Evolutionary conservation across 345 rosid genomes (phyloP).

Genomic region (Camelina sativa): DNA sequence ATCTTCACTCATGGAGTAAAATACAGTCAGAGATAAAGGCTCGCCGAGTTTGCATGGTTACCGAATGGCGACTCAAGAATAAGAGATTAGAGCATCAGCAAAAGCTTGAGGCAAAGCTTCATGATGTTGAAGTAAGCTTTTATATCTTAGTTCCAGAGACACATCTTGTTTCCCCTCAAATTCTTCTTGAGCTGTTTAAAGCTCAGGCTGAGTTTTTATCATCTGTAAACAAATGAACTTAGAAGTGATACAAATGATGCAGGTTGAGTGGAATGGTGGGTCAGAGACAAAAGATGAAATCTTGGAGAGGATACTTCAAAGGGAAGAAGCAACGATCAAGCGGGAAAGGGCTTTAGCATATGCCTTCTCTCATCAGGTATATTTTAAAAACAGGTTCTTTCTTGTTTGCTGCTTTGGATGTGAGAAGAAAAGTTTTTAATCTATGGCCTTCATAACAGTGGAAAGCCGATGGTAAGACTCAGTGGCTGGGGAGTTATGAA

Average conservation of each 20-base stretch:
- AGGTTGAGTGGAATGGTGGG: conserved; percentile 97
- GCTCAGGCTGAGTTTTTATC: conserved; percentile 15
- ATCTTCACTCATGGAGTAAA: conserved; percentile 90
- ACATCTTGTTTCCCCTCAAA: background rate
- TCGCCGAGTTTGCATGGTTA: conserved; percentile 81
- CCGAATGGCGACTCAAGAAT: conserved; percentile 70
- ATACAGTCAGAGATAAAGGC: conserved; percentile 69
- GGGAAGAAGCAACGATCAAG: conserved; percentile 91
- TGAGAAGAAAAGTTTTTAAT: conserved; percentile 10
- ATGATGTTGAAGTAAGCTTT: conserved; percentile 71
- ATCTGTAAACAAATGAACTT: background rate
- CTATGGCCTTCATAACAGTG: conserved; percentile 52
- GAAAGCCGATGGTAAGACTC: conserved; percentile 71
- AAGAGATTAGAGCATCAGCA: conserved; percentile 89
- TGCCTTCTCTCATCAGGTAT: conserved; percentile 96
- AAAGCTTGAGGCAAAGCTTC: conserved; percentile 93
- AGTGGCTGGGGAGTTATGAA: conserved; percentile 56
- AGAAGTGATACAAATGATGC: conserved; percentile 41
- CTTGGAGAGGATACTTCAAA: conserved; percentile 73
- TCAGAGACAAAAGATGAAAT: conserved; percentile 70
- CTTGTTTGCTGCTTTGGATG: conserved; percentile 1
- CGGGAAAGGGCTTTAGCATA: conserved; percentile 95
- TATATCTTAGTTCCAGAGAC: background rate
- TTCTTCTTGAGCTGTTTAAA: conserved; percentile 1
- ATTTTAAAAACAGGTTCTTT: background rate